phyloP scores from a whole-genome alignment of 1,284 basidiomycete genomes.

The Pterulicium gracile region DNA sequence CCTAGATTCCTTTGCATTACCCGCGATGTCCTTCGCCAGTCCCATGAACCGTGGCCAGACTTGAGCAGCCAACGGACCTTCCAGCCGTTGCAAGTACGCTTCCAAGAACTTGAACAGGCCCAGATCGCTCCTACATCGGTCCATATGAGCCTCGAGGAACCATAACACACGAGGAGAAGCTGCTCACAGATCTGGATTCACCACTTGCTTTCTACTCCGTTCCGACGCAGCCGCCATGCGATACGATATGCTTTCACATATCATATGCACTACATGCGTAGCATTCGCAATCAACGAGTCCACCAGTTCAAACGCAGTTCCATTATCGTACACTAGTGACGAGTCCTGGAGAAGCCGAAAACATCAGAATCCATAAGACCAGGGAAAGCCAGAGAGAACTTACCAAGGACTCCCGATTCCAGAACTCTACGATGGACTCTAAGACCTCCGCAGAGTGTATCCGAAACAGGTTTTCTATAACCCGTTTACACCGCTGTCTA shows the following conservation, averaged over 20 bases:
- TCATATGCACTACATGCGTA: conserved; percentile 82
- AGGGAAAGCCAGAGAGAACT: conserved; percentile 14
- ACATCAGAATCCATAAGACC: conserved; percentile 6
- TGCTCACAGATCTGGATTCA: conserved; percentile 59
- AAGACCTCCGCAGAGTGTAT: conserved; percentile 73
- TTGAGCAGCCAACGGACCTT: conserved; percentile 84
- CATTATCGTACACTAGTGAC: conserved; percentile 23
- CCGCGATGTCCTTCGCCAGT: conserved; percentile 71
- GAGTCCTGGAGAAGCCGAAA: conserved; percentile 22
- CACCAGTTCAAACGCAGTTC: conserved; percentile 70
- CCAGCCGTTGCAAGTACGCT: conserved; percentile 75
- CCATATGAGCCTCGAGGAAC: conserved; percentile 5
- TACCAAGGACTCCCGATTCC: conserved; percentile 50
- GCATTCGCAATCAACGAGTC: conserved; percentile 79
- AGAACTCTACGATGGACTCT: conserved; percentile 73
- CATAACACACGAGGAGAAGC: conserved; percentile 4
- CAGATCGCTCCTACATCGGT: conserved; percentile 44
- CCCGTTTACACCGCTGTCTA: conserved; percentile 59
- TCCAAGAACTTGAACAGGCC: conserved; percentile 81
- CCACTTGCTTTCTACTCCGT: conserved; percentile 41
- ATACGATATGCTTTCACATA: conserved; percentile 73
- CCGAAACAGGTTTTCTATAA: conserved; percentile 81
- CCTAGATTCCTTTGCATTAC: conserved; percentile 52
- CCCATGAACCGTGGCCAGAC: conserved; percentile 80
- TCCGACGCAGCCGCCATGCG: conserved; percentile 45